phyloP scores from a whole-genome alignment of 2,329 filamentous ascomycete genomes.

The Fusarium floridanum region DNA sequence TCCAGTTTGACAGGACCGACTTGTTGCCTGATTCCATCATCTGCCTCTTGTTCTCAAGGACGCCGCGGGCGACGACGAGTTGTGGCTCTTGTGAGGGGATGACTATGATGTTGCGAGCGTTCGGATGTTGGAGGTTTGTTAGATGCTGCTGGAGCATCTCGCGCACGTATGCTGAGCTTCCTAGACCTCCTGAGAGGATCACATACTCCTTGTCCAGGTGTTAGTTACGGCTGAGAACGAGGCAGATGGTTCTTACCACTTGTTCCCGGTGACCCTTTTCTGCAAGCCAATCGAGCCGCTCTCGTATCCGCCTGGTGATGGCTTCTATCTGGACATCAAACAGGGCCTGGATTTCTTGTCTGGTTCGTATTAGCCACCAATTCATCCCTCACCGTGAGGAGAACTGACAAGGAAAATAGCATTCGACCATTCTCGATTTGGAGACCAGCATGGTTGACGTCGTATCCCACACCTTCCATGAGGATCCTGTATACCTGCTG shows the following conservation, averaged over 20 bases:
- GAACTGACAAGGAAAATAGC: conserved; percentile 54
- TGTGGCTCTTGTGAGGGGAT: conserved; percentile 35
- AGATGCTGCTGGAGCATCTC: conserved; percentile 56
- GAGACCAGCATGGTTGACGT: conserved; percentile 54
- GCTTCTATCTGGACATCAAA: conserved; percentile 52
- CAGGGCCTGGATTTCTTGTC: conserved; percentile 57
- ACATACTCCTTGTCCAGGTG: conserved; percentile 52
- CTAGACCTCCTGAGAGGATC: conserved; percentile 60
- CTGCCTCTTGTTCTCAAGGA: conserved; percentile 35
- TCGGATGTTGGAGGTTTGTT: conserved; percentile 50
- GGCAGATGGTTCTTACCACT: conserved; percentile 47
- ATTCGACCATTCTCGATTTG: conserved; percentile 57
- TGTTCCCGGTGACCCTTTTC: conserved; percentile 48
- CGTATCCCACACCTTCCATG: conserved; percentile 58
- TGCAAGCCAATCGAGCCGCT: conserved; percentile 57
- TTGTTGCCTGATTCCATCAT: conserved; percentile 23
- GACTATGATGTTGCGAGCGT: conserved; percentile 23
- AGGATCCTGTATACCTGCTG: conserved; percentile 56
- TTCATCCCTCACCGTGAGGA: neutral
- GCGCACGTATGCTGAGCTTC: conserved; percentile 62
- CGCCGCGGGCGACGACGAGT: conserved; percentile 27
- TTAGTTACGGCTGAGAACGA: neutral
- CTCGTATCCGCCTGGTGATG: conserved; percentile 54
- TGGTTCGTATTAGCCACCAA: conserved; percentile 31
- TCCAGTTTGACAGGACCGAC: conserved; percentile 29